Conservation (phyloP, 345 rosid genomes). For the Rhodomyrtus tomentosa region DNA sequence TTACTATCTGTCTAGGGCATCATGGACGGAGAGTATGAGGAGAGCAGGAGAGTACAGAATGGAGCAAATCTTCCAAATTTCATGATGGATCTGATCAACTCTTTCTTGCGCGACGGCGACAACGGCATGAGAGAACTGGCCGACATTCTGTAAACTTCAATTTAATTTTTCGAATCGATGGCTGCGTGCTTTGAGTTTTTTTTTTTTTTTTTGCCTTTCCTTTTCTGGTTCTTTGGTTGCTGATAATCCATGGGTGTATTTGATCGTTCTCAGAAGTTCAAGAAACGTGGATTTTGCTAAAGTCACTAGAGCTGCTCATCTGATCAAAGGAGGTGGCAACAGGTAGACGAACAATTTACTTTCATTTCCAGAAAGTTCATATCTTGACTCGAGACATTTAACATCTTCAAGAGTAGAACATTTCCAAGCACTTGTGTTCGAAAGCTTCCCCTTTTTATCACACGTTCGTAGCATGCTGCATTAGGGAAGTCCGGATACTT, state of each 20-base stretch:
- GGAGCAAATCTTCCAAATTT: neutral
- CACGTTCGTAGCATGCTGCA: neutral
- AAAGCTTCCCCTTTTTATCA: neutral
- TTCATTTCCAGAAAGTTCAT: neutral
- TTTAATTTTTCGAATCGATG: neutral
- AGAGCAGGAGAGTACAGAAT: neutral
- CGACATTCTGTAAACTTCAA: constrained; percentile 1
- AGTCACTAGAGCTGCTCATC: neutral
- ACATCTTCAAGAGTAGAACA: neutral
- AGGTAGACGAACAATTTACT: neutral
- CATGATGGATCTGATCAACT: constrained; percentile 4
- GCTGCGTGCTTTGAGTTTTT: neutral
- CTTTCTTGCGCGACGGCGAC: constrained; percentile 8
- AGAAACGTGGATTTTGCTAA: constrained; percentile 6
- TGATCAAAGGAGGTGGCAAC: constrained; percentile 7
- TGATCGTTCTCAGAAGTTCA: constrained; percentile 4
- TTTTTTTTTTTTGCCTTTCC: neutral
- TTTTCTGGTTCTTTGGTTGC: neutral
- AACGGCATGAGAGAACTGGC: neutral
- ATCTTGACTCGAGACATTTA: neutral
- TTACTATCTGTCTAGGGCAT: constrained; percentile 6
- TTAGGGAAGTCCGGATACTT: neutral
- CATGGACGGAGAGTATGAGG: constrained; percentile 7
- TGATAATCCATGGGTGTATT: neutral
- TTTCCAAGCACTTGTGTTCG: neutral